phyloP scores from a whole-genome alignment of 176 grass and related monocot species.

The Oryza rufipogon region DNA sequence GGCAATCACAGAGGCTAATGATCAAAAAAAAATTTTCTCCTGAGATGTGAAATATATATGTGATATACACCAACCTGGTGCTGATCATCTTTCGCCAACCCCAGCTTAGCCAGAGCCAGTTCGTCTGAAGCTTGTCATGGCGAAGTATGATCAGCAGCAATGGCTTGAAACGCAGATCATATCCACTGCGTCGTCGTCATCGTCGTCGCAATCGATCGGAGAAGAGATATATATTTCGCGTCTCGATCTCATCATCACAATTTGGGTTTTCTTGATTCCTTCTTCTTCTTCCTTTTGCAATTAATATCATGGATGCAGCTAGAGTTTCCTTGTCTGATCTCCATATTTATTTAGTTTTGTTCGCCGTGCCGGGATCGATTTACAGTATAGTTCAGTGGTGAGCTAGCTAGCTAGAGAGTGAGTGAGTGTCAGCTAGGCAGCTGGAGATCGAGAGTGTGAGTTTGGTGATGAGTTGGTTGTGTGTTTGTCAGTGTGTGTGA shows the following conservation, averaged over 20 bases:
- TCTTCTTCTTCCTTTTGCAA: not conserved
- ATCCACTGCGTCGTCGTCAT: not conserved
- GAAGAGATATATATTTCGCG: constrained; percentile 22
- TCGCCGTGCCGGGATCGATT: constrained; percentile 8
- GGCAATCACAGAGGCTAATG: not conserved
- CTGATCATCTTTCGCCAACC: not conserved
- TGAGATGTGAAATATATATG: not conserved
- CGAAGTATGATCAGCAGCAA: not conserved
- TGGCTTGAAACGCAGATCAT: not conserved
- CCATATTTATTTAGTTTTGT: constrained; percentile 13
- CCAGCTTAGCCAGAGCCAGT: not conserved
- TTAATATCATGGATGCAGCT: not conserved
- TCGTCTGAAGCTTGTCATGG: constrained; percentile 4
- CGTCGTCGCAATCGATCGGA: not conserved
- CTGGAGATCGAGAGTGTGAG: not conserved
- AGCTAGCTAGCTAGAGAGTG: constrained; percentile 10
- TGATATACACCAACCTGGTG: not conserved
- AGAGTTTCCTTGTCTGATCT: not conserved
- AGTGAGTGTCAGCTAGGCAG: not conserved
- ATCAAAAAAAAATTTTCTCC: not conserved
- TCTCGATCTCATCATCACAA: constrained; percentile 7
- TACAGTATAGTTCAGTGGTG: not conserved
- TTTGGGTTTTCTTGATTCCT: constrained; percentile 40
- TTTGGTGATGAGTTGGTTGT: constrained; percentile 44
- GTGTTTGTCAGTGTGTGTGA: constrained; percentile 43